Evolutionary conservation across 1,284 basidiomycete genomes (phyloP), one percentile per base, ranked within the genome.

Genomic region (Thecaphora frezii): DNA sequence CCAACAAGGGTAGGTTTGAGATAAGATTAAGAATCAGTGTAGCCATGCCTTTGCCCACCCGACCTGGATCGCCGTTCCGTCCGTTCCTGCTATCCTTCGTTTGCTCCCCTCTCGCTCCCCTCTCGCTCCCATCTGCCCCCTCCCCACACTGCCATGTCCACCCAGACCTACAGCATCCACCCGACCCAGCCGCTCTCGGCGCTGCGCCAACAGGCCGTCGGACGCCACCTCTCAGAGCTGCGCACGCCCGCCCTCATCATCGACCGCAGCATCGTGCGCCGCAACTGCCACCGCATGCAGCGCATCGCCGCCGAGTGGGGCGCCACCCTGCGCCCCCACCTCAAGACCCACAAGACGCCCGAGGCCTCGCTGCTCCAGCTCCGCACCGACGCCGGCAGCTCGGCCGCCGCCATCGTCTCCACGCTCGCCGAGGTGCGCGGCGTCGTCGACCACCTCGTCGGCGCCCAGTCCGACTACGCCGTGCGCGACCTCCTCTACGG

Each of bases 281-380:
- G 82, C 25, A 93, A 93, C 78, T 91, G 89, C 77, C 83, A 83
- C 23, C 81, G 79, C 50, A 90, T 93, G 86, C 86, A 87, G 60
- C 73, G 82, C 44, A 86, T 85, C 48, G 85, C 87, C 2, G 86
- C 87, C 82, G 87, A 86, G 7, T 86, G 88, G 25, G 80, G 73
- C 14, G 48, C 44, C 10, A 3, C 21, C n/a, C 92, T 93, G 76
- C 82, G 91, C 46, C 88, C 87, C 7, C 91, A 93, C 77, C 82
- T 93, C 48, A 93, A 93, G 80, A 90, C 89, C 13, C 88, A 89
- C 81, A 91, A 88, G 82, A 86, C 86, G 5, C n/a, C 22, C 33
- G 51, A 63, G 51, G 69, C 33, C 43, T 61, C 42, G 45, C 18
- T 18, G 33, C 19, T 45, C 76, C 75, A 12, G 79, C 80, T 72